Conservation (phyloP, 2,329 filamentous ascomycete species). For the Scytalidium sp. region DNA sequence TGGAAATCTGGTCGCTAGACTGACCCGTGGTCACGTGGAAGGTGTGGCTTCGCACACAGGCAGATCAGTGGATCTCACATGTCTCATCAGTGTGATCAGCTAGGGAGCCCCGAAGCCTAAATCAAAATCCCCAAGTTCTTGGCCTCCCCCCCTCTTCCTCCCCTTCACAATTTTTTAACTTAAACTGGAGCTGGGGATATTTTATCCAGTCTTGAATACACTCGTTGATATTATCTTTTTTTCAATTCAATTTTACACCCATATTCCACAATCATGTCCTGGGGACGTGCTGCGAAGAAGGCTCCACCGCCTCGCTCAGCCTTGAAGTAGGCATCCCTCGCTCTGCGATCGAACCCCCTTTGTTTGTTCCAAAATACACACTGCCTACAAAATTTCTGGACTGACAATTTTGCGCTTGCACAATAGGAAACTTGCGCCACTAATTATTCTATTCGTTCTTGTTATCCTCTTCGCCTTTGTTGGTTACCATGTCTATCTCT, state of each 20-base stretch:
- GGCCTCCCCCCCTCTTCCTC: too few relatives aligned
- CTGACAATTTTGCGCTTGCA: too few relatives aligned
- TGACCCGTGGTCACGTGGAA: neutral
- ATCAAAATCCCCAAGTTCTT: too few relatives aligned
- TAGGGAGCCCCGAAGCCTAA: too few relatives aligned
- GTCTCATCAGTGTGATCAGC: too few relatives aligned
- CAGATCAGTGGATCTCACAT: too few relatives aligned
- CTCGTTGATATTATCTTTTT: too few relatives aligned
- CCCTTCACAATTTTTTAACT: too few relatives aligned
- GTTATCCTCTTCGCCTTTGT: constrained; percentile 59
- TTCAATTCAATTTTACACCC: neutral
- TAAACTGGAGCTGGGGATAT: too few relatives aligned
- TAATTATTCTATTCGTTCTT: constrained; percentile 60
- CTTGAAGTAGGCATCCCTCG: constrained; percentile 21
- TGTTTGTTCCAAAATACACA: neutral
- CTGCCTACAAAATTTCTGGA: too few relatives aligned
- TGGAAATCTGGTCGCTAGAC: neutral
- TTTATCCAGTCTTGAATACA: too few relatives aligned
- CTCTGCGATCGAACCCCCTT: neutral
- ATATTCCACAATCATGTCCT: constrained; percentile 26
- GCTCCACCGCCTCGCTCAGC: constrained; percentile 28
- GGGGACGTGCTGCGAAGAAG: constrained; percentile 22
- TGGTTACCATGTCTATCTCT: constrained; percentile 70
- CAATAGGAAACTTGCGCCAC: constrained; percentile 56
- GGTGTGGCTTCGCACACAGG: neutral